Evolutionary conservation across 495 filamentous ascomycete genomes (phyloP).

Genomic region (Hypomontagnella monticulosa): DNA sequence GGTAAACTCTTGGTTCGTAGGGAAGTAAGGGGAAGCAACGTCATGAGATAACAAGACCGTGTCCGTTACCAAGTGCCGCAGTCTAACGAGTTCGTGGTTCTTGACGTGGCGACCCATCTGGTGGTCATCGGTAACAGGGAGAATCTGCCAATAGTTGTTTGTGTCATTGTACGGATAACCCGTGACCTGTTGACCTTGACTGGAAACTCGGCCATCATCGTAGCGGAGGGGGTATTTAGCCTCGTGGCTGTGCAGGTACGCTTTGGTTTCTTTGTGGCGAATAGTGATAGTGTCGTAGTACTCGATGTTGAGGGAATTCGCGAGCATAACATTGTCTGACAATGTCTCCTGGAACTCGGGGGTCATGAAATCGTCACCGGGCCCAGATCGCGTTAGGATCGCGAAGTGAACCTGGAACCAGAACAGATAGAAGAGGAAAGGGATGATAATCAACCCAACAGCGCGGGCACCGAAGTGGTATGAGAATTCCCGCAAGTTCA

Average conservation of each 20-base stretch:
- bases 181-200: constrained; percentile 97
- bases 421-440: constrained; percentile 98
- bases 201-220: constrained; percentile 96
- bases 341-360: constrained; percentile 98
- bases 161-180: constrained; percentile 98
- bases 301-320: constrained; percentile 83
- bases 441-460: constrained; percentile 84
- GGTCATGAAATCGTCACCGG: constrained; percentile 98
- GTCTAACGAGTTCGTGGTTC: constrained; percentile 87
- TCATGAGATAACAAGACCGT: constrained; percentile 93
- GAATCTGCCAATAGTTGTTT: constrained; percentile 97
- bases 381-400: constrained; percentile 86
- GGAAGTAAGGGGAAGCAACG: constrained; percentile 96
- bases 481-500: constrained; percentile 79
- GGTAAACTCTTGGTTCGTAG: constrained; percentile 98
- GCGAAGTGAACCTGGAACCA: constrained; percentile 99
- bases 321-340: constrained; percentile 90
- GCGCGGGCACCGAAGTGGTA: constrained; percentile 91
- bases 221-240: constrained; percentile 93
- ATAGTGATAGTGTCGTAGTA: constrained; percentile 91
- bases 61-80: constrained; percentile 88
- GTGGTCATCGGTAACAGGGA: constrained; percentile 71
- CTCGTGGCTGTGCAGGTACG: constrained; percentile 91
- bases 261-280: constrained; percentile 96
- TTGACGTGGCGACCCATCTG: constrained; percentile 70